A percentile compares a stretch with the other conserved stretches of the same genome.
These are phyloP conservation scores for Termitomyces titanicus DNA, from an alignment of 768 basidiomycete genomes.

Conservation along the genomic window DNA sequence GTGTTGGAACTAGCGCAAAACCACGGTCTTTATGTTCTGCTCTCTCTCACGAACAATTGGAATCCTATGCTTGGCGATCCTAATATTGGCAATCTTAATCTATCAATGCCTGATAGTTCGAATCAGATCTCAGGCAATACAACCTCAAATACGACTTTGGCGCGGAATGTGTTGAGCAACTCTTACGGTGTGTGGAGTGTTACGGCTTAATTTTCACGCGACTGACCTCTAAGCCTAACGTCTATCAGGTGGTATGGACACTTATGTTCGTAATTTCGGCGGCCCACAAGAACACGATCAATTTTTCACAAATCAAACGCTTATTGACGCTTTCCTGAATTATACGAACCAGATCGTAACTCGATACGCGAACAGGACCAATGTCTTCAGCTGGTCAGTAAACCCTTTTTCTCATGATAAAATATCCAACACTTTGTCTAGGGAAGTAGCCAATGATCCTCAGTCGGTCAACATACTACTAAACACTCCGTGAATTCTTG, in stretches of 20 bases:
- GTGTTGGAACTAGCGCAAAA: constrained; percentile 51
- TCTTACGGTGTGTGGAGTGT: constrained; percentile 46
- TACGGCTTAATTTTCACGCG: neutral
- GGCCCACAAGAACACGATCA: constrained; percentile 46
- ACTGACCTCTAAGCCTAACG: neutral
- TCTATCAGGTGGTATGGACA: constrained; percentile 57
- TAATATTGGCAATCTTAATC: constrained; percentile 1
- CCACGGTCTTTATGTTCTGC: constrained; percentile 47
- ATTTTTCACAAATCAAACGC: constrained; percentile 51
- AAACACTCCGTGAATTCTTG: neutral
- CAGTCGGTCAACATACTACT: constrained; percentile 31
- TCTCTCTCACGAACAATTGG: constrained; percentile 63
- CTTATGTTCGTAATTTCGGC: constrained; percentile 52
- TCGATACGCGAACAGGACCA: constrained; percentile 51
- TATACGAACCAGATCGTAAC: constrained; percentile 52
- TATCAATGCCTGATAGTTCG: constrained; percentile 33
- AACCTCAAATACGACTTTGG: constrained; percentile 22
- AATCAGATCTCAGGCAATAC: constrained; percentile 33
- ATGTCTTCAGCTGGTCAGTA: constrained; percentile 49
- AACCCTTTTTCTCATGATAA: neutral
- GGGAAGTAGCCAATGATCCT: constrained; percentile 68
- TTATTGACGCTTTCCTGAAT: constrained; percentile 52
- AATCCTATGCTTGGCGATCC: constrained; percentile 21
- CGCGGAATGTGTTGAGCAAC: constrained; percentile 56
- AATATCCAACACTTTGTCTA: constrained; percentile 23